Percentiles rank a stretch among this genome's conserved stretches.
Evolutionary conservation across 371 early-diverging fungal species (phyloP).

Genomic region (Mortierella sp.): DNA sequence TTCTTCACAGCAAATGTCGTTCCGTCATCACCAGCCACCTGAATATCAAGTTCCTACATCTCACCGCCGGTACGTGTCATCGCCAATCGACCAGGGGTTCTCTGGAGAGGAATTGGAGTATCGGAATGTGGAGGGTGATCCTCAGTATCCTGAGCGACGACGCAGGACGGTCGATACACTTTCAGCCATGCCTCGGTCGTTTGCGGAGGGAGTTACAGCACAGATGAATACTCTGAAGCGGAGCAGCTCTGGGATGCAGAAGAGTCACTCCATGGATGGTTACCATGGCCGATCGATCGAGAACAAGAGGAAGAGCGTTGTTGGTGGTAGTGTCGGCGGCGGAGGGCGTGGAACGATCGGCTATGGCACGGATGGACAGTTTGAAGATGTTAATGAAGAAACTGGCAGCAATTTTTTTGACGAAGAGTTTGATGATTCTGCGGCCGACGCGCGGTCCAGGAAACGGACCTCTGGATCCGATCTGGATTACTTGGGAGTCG

Average conservation of each 20-base stretch:
- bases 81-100: not conserved
- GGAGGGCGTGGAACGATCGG: not conserved
- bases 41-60: not conserved
- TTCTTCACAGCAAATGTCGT: not conserved
- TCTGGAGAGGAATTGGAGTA: not conserved
- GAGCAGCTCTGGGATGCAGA: conserved; percentile 33
- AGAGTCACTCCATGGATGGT: conserved; percentile 3
- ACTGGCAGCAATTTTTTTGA: not conserved
- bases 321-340: not conserved
- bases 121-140: not conserved
- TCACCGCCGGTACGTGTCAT: not conserved
- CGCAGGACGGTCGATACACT: not conserved
- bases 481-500: not conserved
- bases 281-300: not conserved
- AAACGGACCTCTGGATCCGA: conserved; percentile 26
- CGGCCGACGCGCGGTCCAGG: conserved; percentile 15
- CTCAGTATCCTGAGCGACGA: not conserved
- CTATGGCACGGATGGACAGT: not conserved
- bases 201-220: conserved; percentile 10
- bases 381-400: conserved; percentile 2
- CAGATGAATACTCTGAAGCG: conserved; percentile 29
- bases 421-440: conserved; percentile 14
- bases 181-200: not conserved
- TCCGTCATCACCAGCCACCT: not conserved
- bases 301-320: not conserved